Base-by-base conservation (phyloP, 1,284 basidiomycete species). In the Ceratobasidium sp. region DNA sequence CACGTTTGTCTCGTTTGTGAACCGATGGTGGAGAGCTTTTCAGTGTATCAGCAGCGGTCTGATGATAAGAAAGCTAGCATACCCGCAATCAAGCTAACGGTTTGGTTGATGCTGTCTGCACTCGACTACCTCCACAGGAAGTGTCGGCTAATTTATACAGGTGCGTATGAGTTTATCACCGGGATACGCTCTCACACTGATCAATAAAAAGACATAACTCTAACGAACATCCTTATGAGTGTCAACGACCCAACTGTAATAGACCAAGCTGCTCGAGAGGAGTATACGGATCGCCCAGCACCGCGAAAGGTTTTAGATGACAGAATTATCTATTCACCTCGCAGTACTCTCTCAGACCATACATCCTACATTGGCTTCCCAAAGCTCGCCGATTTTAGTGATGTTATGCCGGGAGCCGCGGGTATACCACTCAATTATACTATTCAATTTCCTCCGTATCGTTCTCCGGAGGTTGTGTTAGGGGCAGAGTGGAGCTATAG, bases 61-160 rank as follows among this genome's bases (percentile, higher is more conserved):
- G n/a, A 20, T 18, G 23, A 26, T 13, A 20, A 13, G n/a, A 44
- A 13, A 23, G 28, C 53, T n/a, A 9, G 10, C 23, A 18, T 49
- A 4, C 28, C 7, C 15, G 4, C 28, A 6, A n/a, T 69, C 39
- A 69, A 69, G n/a, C 7, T 15, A 9, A 53, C 39, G 46, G 12
- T 69, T 53, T 23, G 26, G 26, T 69, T 69, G 5, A 12, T 69
- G 18, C 28, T 69, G 13, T 26, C 46, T 33, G 44, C n/a, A 13
- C 28, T 69, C 46, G 67, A 69, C 49, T 69, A 69, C 26, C 44
- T 69, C 12, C 67, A 69, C 23, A 69, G 28, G 23, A 23, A 69
- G 33, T 69, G 67, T 49, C 23, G 53, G 28, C 28, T 69, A 28
- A 33, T 69, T 23, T 49, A 69, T 53, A 55, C 46, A n/a, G 67